Base-by-base conservation (phyloP, 805 yeast genomes). In the Candida verbasci region DNA sequence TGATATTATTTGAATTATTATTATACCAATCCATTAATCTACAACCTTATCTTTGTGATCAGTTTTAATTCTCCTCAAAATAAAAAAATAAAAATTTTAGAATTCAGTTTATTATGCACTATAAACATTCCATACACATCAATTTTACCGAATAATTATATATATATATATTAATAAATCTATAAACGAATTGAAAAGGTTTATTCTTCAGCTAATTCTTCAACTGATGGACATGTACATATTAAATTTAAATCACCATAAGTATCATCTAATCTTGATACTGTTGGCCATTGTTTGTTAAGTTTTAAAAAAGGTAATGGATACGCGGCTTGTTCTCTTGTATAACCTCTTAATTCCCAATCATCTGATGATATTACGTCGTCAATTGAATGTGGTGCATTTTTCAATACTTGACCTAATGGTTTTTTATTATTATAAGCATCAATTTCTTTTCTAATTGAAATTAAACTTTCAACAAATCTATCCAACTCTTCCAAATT, bases 211-310 rank as follows among this genome's bases (percentile, higher is more conserved):
- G 78, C 84, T 45, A 81, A 73, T 45, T 83, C 89, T 53, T 83
- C 91, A 28, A 85, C 91, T 3, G 83, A 71, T 22, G 93, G 93
- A 66, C 98, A 91, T 17, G 96, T 88, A 68, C 98, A 93, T 61
- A 89, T 70, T 60, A 91, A 72, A 64, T 93, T 81, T 74, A 82
- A 69, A 58, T 93, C 98, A 46, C 98, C 98, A 51, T 82, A 91
- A 3, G 94, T 83, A 56, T 93, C 98, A 57, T 93, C 95, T 37
- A 91, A 74, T 60, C 98, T 79, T 9, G 95, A 75, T 29, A 89
- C 97, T 0, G 88, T 72, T 25, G 98, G 97, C 98, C 98, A 93
- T 57, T 88, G 84, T 63, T 93, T 93, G 60, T 80, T 71, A 17
- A 69, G 63, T 53, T 74, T 78, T 56, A 93, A 72, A 54, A 71